Conservation (phyloP, 2,329 filamentous ascomycete species). For the Colletotrichum lupini region DNA sequence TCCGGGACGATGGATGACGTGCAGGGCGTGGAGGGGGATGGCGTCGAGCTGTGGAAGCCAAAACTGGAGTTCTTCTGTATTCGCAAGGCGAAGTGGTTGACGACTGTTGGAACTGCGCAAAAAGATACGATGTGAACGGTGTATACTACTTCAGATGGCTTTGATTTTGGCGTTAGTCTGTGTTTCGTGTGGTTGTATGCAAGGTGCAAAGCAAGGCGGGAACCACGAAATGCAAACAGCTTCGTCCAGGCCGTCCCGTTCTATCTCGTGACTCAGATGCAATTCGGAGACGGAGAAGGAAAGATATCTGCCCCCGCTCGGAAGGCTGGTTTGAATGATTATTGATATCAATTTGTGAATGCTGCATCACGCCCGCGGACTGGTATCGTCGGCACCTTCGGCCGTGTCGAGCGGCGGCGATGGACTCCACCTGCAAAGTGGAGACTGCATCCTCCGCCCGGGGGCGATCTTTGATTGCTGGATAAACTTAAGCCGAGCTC, state of each 20-base stretch:
- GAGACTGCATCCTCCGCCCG: background rate
- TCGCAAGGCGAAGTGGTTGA: background rate
- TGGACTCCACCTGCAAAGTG: background rate
- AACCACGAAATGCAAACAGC: background rate
- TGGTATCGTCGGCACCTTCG: background rate
- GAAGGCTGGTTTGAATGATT: background rate
- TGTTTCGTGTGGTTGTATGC: background rate
- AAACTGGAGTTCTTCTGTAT: background rate
- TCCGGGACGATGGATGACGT: slow-evolving; percentile 4
- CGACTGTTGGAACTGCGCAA: background rate
- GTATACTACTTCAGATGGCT: background rate
- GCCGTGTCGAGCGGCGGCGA: background rate
- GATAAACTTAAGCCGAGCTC: slow-evolving; percentile 24
- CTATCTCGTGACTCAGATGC: background rate
- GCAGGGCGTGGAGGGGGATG: background rate
- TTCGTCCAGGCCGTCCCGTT: background rate
- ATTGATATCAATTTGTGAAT: background rate
- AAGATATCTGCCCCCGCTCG: background rate
- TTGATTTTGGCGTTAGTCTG: background rate
- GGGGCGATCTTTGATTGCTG: slow-evolving; percentile 30
- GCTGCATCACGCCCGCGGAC: too few species aligned
- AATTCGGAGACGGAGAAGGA: background rate
- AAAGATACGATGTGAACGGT: background rate
- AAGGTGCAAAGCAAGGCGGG: background rate
- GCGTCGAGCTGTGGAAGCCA: background rate